A percentile compares a stretch with the other conserved stretches of the same genome.
These are phyloP conservation scores for Austroboletus eburneus DNA, from an alignment of 768 basidiomycete species.

Conservation along the genomic window DNA sequence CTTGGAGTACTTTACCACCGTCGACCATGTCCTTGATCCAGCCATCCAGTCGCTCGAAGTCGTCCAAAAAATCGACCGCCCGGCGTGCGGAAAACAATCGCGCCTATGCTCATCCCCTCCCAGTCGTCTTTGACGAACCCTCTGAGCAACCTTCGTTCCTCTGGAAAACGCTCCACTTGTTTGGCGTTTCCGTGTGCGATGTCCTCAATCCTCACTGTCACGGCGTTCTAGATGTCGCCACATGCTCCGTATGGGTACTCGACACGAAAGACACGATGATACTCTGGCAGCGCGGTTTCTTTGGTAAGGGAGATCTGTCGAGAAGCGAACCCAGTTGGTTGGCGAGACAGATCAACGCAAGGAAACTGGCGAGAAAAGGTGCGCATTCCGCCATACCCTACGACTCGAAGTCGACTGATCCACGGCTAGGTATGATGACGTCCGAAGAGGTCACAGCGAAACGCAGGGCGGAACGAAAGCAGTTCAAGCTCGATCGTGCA, in stretches of 20 bases:
- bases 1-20: background rate
- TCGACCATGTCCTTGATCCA: slow-evolving; percentile 47
- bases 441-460: slow-evolving; percentile 90
- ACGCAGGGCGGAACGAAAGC: slow-evolving; percentile 81
- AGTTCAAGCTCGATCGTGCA: slow-evolving; percentile 92
- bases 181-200: slow-evolving; percentile 56
- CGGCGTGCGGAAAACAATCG: slow-evolving; percentile 60
- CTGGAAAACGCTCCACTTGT: slow-evolving; percentile 45
- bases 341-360: slow-evolving; percentile 66
- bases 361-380: slow-evolving; percentile 55
- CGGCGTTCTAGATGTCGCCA: slow-evolving; percentile 71
- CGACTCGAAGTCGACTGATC: background rate
- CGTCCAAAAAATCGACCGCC: slow-evolving; percentile 45
- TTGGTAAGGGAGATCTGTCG: slow-evolving; percentile 94
- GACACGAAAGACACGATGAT: slow-evolving; percentile 57
- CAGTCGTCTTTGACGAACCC: slow-evolving; percentile 45
- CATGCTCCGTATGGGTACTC: slow-evolving; percentile 86
- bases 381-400: slow-evolving; percentile 5
- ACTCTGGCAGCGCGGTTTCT: slow-evolving; percentile 90
- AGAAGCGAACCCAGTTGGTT: slow-evolving; percentile 95
- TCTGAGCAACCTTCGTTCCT: slow-evolving; percentile 35
- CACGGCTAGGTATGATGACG: slow-evolving; percentile 42
- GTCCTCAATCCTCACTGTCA: slow-evolving; percentile 70
- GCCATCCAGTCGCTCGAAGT: slow-evolving; percentile 37
- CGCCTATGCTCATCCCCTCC: slow-evolving; percentile 71